These are phyloP conservation scores for Trichomonas gallinae DNA, from an alignment of 208 protist genomes.

Conservation along the genomic window DNA sequence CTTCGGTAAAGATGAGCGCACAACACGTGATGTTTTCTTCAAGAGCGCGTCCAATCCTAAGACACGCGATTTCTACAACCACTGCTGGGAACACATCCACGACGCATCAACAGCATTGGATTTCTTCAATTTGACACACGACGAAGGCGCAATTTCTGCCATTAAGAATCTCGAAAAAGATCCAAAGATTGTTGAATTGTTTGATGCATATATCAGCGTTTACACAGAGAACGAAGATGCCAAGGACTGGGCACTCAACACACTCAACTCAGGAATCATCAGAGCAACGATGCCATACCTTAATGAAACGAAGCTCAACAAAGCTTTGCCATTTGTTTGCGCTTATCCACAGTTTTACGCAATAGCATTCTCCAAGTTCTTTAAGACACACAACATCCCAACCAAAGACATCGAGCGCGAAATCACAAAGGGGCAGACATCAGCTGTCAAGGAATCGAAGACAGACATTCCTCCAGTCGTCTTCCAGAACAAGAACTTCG, in stretches of 20 bases:
- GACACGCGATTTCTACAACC: not conserved
- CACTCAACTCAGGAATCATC: not conserved
- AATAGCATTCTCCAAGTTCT: not conserved
- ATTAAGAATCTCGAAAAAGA: not conserved
- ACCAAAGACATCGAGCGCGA: not conserved
- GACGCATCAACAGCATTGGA: too few species aligned
- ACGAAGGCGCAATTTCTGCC: not conserved
- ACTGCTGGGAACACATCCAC: not conserved
- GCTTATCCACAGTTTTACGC: not conserved
- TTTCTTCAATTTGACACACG: not conserved
- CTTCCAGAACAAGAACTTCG: not conserved
- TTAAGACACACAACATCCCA: not conserved
- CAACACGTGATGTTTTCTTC: not conserved
- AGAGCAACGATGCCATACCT: not conserved
- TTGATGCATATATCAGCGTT: not conserved
- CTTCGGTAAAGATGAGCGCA: not conserved
- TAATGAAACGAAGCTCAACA: not conserved
- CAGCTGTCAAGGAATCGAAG: not conserved
- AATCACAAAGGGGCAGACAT: not conserved
- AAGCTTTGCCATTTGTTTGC: not conserved
- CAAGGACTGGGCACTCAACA: not conserved
- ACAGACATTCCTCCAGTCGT: not conserved
- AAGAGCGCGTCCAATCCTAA: not conserved
- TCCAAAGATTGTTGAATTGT: not conserved
- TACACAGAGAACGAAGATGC: not conserved